Percentiles rank a stretch among this genome's conserved stretches.
Evolutionary conservation across 805 yeast genomes (phyloP).

Genomic region (Schwanniomyces polymorphus): DNA sequence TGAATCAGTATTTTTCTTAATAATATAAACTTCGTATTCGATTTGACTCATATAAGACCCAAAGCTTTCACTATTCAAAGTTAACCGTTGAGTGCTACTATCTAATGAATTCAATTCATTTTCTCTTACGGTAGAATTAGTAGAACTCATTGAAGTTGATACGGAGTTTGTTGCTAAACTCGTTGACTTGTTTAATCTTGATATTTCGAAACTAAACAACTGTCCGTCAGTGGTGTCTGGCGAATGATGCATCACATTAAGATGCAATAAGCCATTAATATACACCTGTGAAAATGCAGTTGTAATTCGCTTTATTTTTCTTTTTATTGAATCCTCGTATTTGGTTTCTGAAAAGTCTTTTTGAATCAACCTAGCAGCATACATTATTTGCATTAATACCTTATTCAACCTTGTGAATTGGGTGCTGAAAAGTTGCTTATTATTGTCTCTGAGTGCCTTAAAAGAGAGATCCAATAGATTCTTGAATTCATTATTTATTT

Average conservation of each 20-base stretch:
- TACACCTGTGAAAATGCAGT: constrained; percentile 61
- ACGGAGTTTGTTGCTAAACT: constrained; percentile 5
- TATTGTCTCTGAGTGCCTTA: constrained; percentile 51
- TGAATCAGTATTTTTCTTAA: constrained; percentile 31
- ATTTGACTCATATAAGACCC: constrained; percentile 36
- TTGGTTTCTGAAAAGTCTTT: constrained; percentile 50
- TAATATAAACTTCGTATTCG: constrained; percentile 35
- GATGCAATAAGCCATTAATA: constrained; percentile 63
- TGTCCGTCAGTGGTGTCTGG: constrained; percentile 22
- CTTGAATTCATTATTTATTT: constrained; percentile 47
- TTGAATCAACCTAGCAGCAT: constrained; percentile 54
- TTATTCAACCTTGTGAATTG: constrained; percentile 56
- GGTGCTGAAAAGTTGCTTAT: constrained; percentile 51
- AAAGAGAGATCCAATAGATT: constrained; percentile 48
- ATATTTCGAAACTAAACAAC: constrained; percentile 30
- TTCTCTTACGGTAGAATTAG: constrained; percentile 15
- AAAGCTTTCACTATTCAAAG: constrained; percentile 6
- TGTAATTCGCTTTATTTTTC: constrained; percentile 52
- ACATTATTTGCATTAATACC: constrained; percentile 51
- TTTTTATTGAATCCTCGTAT: constrained; percentile 47
- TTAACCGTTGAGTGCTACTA: not conserved
- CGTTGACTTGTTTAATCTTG: constrained; percentile 21
- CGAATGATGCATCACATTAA: constrained; percentile 41
- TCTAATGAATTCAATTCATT: constrained; percentile 7
- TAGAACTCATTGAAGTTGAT: constrained; percentile 7